These are phyloP conservation scores for Corylus americana DNA, from an alignment of 306 rosid species.

Conservation along the genomic window DNA sequence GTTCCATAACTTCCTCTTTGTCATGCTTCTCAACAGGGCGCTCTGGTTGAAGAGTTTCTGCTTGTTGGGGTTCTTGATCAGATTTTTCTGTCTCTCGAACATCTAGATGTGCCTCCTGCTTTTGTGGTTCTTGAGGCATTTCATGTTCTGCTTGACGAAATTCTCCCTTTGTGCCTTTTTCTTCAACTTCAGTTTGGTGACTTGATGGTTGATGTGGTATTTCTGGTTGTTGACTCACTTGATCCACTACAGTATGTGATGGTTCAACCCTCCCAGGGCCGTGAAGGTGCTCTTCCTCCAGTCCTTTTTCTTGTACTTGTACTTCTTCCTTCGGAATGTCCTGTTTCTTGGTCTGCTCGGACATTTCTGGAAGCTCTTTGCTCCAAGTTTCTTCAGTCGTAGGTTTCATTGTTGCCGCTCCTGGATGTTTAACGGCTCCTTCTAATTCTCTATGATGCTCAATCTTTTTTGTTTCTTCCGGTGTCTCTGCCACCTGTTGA, in stretches of 20 bases:
- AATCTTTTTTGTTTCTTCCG: not conserved
- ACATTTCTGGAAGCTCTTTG: slow-evolving; percentile 20
- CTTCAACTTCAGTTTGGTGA: not conserved
- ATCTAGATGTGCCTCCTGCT: slow-evolving; percentile 4
- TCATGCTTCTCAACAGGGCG: slow-evolving; percentile 4
- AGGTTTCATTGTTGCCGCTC: slow-evolving; percentile 8
- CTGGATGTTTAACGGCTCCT: not conserved
- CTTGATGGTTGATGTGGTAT: no score
- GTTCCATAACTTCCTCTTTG: not conserved
- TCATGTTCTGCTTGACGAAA: not conserved
- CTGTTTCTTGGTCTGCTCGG: slow-evolving; percentile 24
- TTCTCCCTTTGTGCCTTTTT: not conserved
- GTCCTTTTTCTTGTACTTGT: slow-evolving; percentile 8
- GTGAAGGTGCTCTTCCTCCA: not conserved
- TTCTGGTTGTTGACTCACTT: no score
- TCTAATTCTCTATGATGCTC: slow-evolving; percentile 6
- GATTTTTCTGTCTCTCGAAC: slow-evolving; percentile 20
- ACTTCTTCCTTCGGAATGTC: slow-evolving; percentile 9
- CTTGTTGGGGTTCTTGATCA: slow-evolving; percentile 20
- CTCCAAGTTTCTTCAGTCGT: slow-evolving; percentile 18
- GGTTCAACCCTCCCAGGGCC: no score
- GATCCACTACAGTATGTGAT: no score
- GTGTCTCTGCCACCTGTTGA: not conserved
- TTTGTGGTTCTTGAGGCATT: slow-evolving; percentile 6
- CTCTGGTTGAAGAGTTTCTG: slow-evolving; percentile 9